These are phyloP conservation scores for Pseudonitzschia delicatissima DNA, from an alignment of 108 stramenopile species.

Conservation along the genomic window DNA sequence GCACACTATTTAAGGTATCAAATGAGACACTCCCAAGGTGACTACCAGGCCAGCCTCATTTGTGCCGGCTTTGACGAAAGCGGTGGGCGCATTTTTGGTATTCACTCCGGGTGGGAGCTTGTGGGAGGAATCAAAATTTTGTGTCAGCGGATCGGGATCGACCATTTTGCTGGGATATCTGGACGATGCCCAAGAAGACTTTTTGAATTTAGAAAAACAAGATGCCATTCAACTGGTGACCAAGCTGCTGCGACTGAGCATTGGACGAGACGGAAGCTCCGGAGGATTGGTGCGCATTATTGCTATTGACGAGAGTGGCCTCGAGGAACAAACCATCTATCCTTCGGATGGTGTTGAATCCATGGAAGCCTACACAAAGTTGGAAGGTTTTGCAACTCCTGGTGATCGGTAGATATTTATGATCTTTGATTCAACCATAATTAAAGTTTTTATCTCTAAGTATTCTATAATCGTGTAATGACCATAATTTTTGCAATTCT, in stretches of 20 bases:
- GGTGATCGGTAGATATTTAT: too few species aligned
- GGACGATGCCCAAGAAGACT: conserved; percentile 25
- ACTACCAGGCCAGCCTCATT: conserved; percentile 61
- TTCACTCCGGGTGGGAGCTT: conserved; percentile 53
- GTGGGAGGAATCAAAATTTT: conserved; percentile 55
- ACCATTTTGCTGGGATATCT: conserved; percentile 65
- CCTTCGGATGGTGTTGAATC: neutral
- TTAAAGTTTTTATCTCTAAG: too few species aligned
- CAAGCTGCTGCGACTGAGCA: conserved; percentile 58
- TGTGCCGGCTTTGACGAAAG: conserved; percentile 66
- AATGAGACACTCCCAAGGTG: conserved; percentile 21
- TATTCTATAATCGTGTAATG: too few species aligned
- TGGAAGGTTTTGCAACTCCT: neutral
- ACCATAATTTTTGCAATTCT: neutral
- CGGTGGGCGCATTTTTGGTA: conserved; percentile 52
- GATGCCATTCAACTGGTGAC: conserved; percentile 52
- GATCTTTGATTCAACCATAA: neutral
- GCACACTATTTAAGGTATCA: conserved; percentile 57
- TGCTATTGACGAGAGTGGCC: conserved; percentile 37
- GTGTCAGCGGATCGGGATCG: conserved; percentile 73
- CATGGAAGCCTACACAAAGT: neutral
- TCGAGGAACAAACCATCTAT: conserved; percentile 23
- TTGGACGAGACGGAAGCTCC: conserved; percentile 78
- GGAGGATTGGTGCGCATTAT: conserved; percentile 69
- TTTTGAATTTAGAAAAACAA: neutral